Evolutionary conservation across 192 early-diverging fungal species (phyloP).

Genomic region (Backusella luteola): DNA sequence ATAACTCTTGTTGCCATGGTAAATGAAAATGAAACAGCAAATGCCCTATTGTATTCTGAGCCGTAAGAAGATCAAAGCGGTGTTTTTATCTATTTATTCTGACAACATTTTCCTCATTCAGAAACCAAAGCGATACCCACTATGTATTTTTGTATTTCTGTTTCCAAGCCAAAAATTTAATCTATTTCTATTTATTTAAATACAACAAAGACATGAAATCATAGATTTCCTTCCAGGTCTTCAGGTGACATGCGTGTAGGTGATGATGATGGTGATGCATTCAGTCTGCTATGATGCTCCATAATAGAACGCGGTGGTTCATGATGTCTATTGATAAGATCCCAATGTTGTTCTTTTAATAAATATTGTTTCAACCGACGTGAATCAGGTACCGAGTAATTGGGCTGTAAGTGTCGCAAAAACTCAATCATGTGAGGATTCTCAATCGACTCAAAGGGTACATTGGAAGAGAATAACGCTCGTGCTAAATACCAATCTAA

Average conservation of each 20-base stretch:
- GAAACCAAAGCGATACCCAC: no score
- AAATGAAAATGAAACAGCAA: no score
- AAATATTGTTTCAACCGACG: constrained; percentile 19
- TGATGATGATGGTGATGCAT: not conserved
- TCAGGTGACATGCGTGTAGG: not conserved
- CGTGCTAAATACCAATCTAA: constrained; percentile 15
- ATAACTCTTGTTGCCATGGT: no score
- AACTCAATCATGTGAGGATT: constrained; percentile 13
- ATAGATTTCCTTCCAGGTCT: not conserved
- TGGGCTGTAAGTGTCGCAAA: constrained; percentile 9
- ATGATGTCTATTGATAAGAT: not conserved
- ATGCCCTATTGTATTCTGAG: no score
- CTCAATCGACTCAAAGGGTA: constrained; percentile 14
- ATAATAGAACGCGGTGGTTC: not conserved
- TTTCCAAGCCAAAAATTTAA: not conserved
- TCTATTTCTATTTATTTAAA: not conserved
- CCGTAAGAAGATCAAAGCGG: no score
- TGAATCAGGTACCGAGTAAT: constrained; percentile 2
- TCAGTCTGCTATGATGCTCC: not conserved
- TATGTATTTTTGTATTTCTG: no score
- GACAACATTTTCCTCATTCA: no score
- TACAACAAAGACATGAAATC: not conserved
- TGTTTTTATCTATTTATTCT: no score
- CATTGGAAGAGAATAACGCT: constrained; percentile 17
- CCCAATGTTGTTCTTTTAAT: constrained; percentile 23